These are phyloP conservation scores for Euphorbia tirucalli DNA, from an alignment of 345 rosid species.

Conservation along the genomic window DNA sequence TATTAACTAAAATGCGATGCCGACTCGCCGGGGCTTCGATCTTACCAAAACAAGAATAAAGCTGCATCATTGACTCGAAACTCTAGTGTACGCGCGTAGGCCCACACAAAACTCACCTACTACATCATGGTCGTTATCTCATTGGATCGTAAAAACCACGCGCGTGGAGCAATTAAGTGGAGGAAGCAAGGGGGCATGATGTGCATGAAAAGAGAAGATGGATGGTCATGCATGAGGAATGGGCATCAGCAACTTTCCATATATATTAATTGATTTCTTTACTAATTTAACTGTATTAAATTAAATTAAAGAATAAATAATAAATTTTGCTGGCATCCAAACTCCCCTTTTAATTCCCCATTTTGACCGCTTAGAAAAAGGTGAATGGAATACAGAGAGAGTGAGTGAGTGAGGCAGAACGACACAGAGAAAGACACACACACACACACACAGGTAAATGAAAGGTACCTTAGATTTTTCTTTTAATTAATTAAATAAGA, in stretches of 20 bases:
- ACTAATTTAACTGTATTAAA: neutral
- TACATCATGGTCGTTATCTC: neutral
- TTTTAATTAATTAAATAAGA: too few species aligned
- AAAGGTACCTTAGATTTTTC: neutral
- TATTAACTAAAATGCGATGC: too few species aligned
- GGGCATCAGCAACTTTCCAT: conserved; percentile 3
- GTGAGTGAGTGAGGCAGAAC: conserved; percentile 7
- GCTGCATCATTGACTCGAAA: neutral
- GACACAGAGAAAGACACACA: conserved; percentile 11
- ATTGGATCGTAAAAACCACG: neutral
- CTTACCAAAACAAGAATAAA: neutral
- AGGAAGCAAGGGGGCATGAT: neutral
- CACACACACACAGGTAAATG: conserved; percentile 7
- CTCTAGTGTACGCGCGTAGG: too few species aligned
- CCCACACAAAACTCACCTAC: neutral
- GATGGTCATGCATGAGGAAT: conserved; percentile 15
- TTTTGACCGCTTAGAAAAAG: conserved; percentile 37
- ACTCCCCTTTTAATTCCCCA: neutral
- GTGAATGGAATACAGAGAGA: conserved; percentile 24
- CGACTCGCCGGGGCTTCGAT: conserved; percentile 17
- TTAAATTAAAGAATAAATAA: neutral
- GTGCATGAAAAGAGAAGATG: neutral
- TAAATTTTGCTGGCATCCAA: neutral
- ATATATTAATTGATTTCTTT: too few species aligned
- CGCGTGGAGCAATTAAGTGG: too few species aligned